Conservation (phyloP, 129 eudicot species). For the Rutidosis leptorrhynchoides region DNA sequence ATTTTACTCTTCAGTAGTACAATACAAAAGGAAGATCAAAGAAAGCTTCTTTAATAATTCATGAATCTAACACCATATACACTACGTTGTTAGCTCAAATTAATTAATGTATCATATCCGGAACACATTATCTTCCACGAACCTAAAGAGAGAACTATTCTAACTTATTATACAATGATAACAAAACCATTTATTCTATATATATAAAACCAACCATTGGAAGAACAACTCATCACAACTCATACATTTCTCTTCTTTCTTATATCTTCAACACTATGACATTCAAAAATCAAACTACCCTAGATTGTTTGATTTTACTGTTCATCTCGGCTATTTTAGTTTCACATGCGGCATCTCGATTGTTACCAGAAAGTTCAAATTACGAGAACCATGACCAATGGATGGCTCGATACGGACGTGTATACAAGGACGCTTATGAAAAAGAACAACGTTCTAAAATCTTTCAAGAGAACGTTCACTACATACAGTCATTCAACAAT, state of each 20-base stretch:
- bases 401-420: conserved; percentile 42
- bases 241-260: not conserved
- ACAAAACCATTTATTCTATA: not conserved
- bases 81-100: no score
- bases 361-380: conserved; percentile 14
- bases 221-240: conserved; percentile 10
- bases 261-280: conserved; percentile 31
- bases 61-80: no score
- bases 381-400: conserved; percentile 31
- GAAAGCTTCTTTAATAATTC: no score
- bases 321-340: conserved; percentile 20
- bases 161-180: no score
- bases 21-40: no score
- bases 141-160: no score
- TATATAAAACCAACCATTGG: conserved; percentile 11
- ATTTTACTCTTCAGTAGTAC: no score
- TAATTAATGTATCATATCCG: no score
- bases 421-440: conserved; percentile 34
- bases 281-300: conserved; percentile 1
- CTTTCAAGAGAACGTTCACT: conserved; percentile 25
- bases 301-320: conserved; percentile 16
- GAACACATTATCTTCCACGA: no score
- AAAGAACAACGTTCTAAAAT: conserved; percentile 26
- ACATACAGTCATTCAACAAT: conserved; percentile 38
- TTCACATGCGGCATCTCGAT: conserved; percentile 25